phyloP scores from a whole-genome alignment of 2,329 filamentous ascomycete species.

The Ophiocordyceps camponoti-saundersi region DNA sequence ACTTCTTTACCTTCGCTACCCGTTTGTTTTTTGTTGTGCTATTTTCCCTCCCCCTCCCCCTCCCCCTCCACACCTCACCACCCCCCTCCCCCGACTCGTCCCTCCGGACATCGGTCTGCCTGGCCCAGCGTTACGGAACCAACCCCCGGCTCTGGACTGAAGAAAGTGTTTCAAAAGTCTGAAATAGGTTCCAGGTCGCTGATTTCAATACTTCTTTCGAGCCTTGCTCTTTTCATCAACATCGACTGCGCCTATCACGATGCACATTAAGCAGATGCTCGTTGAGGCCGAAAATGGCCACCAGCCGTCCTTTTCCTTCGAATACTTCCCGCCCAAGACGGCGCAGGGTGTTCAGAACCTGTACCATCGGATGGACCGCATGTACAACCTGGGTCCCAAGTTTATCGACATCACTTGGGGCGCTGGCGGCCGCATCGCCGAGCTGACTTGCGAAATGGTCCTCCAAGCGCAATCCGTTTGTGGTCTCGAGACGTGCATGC shows the following conservation, averaged over 20 bases:
- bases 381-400: conserved; percentile 83
- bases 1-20: background rate
- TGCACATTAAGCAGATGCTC: conserved; percentile 94
- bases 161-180: too few species aligned
- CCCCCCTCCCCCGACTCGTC: too few species aligned
- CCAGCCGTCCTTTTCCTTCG: conserved; percentile 89
- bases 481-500: conserved; percentile 97
- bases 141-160: too few species aligned
- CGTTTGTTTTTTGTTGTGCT: too few species aligned
- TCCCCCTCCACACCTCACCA: too few species aligned
- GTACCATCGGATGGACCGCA: conserved; percentile 98
- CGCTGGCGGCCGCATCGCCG: conserved; percentile 76
- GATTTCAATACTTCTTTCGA: too few species aligned
- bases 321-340: conserved; percentile 98
- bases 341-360: conserved; percentile 96
- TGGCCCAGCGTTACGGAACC: too few species aligned
- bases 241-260: conserved; percentile 16
- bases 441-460: conserved; percentile 95
- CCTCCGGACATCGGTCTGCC: too few species aligned
- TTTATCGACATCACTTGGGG: conserved; percentile 99
- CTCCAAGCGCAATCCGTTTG: conserved; percentile 88
- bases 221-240: background rate
- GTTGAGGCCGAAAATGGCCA: conserved; percentile 61
- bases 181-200: too few species aligned
- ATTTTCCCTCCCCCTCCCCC: too few species aligned